Conservation (phyloP, 768 basidiomycete species). For the Vararia minispora region DNA sequence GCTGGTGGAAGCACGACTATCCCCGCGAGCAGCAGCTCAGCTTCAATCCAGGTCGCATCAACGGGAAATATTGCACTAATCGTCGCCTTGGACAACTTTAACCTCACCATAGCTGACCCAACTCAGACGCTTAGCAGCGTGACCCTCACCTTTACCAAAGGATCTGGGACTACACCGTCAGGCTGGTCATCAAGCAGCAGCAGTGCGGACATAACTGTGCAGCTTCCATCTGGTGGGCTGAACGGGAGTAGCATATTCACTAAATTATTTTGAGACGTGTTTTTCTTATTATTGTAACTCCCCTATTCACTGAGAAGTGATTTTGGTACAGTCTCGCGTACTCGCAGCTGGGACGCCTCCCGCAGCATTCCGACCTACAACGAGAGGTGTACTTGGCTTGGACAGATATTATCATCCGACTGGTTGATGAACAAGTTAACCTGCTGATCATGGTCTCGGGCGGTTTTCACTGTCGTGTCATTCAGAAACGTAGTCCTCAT, state of each 20-base stretch:
- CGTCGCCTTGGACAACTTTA: conserved; percentile 27
- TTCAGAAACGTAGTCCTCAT: too few relatives aligned
- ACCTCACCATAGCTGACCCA: conserved; percentile 50
- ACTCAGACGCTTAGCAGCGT: conserved; percentile 35
- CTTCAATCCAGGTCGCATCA: conserved; percentile 23
- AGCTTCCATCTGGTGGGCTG: conserved; percentile 31
- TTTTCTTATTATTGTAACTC: too few relatives aligned
- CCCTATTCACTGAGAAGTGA: too few relatives aligned
- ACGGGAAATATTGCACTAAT: conserved; percentile 36
- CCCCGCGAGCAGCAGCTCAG: conserved; percentile 14
- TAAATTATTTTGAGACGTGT: conserved; percentile 11
- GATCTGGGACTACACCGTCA: conserved; percentile 11
- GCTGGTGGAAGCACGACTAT: conserved; percentile 33
- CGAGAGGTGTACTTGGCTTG: too few relatives aligned
- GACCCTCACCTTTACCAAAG: conserved; percentile 25
- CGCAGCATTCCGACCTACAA: too few relatives aligned
- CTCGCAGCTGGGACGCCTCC: too few relatives aligned
- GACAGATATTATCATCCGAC: too few relatives aligned
- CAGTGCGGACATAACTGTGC: conserved; percentile 25
- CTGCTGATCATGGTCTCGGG: too few relatives aligned
- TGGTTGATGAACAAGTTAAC: too few relatives aligned
- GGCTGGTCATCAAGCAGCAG: conserved; percentile 13
- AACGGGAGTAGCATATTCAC: conserved; percentile 36
- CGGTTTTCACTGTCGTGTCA: too few relatives aligned
- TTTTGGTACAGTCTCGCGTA: too few relatives aligned